Percentiles rank a stretch among this genome's conserved stretches.
Conservation (phyloP, 2,329 filamentous ascomycete species). For the Alternaria infectoria region DNA sequence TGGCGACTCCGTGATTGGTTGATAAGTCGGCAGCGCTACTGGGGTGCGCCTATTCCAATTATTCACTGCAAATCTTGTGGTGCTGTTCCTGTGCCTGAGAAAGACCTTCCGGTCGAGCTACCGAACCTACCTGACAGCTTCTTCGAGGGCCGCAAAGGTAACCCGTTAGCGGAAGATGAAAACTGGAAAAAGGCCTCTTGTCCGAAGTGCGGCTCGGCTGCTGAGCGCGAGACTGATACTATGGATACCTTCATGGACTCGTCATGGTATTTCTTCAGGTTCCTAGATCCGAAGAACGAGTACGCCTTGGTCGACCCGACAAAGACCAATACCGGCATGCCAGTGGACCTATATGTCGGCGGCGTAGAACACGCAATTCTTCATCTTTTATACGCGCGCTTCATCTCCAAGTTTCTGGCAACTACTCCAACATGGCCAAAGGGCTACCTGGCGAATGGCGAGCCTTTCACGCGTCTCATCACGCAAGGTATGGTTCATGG, state of each 20-base stretch:
- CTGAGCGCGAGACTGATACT: constrained; percentile 85
- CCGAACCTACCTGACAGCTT: constrained; percentile 73
- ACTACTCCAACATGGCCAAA: constrained; percentile 57
- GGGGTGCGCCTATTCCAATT: constrained; percentile 89
- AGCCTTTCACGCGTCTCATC: constrained; percentile 83
- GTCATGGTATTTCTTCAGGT: constrained; percentile 90
- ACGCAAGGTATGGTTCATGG: constrained; percentile 95
- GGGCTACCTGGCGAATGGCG: constrained; percentile 54
- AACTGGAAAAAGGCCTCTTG: constrained; percentile 79
- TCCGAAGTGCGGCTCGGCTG: constrained; percentile 72
- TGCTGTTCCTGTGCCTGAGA: constrained; percentile 75
- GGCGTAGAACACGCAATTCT: constrained; percentile 91
- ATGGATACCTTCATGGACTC: constrained; percentile 98
- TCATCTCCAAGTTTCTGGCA: constrained; percentile 86
- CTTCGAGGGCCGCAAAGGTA: constrained; percentile 73
- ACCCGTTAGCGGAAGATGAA: constrained; percentile 73
- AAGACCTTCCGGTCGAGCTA: constrained; percentile 77
- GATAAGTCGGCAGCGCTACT: constrained; percentile 89
- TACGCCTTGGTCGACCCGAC: constrained; percentile 66
- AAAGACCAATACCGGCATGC: constrained; percentile 64
- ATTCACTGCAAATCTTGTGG: constrained; percentile 81
- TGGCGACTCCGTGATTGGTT: constrained; percentile 90
- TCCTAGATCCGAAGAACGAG: constrained; percentile 72
- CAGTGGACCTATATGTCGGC: constrained; percentile 87
- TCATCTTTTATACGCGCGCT: constrained; percentile 86